Evolutionary conservation across 345 rosid species (phyloP).

Genomic region (Bruguiera parviflora): DNA sequence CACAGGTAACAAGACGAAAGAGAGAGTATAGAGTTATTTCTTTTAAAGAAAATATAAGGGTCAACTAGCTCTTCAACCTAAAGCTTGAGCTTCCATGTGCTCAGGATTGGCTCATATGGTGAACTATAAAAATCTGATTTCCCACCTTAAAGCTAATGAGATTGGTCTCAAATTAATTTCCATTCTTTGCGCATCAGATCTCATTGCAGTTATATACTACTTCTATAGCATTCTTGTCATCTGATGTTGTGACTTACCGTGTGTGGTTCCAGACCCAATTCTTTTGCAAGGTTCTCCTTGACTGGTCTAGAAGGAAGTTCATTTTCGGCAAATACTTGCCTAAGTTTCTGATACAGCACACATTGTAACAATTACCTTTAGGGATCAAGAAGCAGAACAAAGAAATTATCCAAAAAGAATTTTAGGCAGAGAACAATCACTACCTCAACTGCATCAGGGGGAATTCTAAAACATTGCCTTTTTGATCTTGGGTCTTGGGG

Average conservation of each 20-base stretch:
- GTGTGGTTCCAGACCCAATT: conserved; percentile 74
- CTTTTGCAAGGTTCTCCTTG: conserved; percentile 73
- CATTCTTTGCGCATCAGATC: not conserved
- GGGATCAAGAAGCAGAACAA: not conserved
- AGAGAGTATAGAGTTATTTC: too few species aligned
- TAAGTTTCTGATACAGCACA: conserved; percentile 67
- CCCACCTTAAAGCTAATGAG: too few species aligned
- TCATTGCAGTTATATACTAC: not conserved
- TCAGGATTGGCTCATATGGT: too few species aligned
- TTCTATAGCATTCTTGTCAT: not conserved
- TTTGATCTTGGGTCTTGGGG: conserved; percentile 43
- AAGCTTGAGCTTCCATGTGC: too few species aligned
- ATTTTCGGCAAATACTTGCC: conserved; percentile 81
- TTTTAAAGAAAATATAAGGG: too few species aligned
- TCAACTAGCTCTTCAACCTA: too few species aligned
- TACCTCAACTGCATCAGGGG: conserved; percentile 82
- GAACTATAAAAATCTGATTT: too few species aligned
- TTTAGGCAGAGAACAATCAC: conserved; percentile 15
- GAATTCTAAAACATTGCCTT: conserved; percentile 64
- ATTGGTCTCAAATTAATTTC: too few species aligned
- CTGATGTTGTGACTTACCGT: conserved; percentile 46
- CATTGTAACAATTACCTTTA: not conserved
- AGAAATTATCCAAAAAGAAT: conserved; percentile 4
- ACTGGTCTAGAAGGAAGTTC: conserved; percentile 85
- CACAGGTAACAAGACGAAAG: too few species aligned